phyloP scores from a whole-genome alignment of 352 stramenopile genomes.

The Thalassiosira mediterranea region DNA sequence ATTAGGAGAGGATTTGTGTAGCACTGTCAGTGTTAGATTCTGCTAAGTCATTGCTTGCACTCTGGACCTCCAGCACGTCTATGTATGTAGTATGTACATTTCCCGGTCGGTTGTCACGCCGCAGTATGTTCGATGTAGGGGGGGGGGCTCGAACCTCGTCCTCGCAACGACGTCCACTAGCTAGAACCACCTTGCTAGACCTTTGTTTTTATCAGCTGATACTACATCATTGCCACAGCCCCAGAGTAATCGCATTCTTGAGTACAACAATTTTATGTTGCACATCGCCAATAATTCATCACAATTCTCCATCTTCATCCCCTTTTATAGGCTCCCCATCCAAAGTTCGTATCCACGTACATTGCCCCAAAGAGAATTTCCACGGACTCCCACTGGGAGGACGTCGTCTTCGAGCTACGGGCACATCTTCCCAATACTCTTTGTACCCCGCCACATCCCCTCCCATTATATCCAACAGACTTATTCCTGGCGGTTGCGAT shows the following conservation, averaged over 20 bases:
- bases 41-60: no score
- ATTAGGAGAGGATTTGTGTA: no score
- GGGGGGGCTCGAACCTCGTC: no score
- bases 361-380: slow-evolving; percentile 28
- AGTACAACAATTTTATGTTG: background rate
- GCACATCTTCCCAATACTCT: slow-evolving; percentile 34
- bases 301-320: slow-evolving; percentile 9
- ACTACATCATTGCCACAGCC: background rate
- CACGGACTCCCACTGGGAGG: slow-evolving; percentile 20
- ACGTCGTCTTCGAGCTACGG: slow-evolving; percentile 18
- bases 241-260: background rate
- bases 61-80: no score
- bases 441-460: slow-evolving; percentile 12
- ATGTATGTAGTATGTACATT: no score
- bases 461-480: slow-evolving; percentile 18
- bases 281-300: background rate
- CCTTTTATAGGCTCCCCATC: background rate
- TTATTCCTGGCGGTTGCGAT: slow-evolving; percentile 3
- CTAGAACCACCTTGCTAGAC: no score
- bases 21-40: no score
- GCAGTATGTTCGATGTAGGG: no score
- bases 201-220: no score
- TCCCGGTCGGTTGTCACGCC: no score
- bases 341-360: slow-evolving; percentile 25
- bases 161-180: no score